phyloP scores from a whole-genome alignment of 192 early-diverging fungal genomes.

The Cladochytrium replicatum region DNA sequence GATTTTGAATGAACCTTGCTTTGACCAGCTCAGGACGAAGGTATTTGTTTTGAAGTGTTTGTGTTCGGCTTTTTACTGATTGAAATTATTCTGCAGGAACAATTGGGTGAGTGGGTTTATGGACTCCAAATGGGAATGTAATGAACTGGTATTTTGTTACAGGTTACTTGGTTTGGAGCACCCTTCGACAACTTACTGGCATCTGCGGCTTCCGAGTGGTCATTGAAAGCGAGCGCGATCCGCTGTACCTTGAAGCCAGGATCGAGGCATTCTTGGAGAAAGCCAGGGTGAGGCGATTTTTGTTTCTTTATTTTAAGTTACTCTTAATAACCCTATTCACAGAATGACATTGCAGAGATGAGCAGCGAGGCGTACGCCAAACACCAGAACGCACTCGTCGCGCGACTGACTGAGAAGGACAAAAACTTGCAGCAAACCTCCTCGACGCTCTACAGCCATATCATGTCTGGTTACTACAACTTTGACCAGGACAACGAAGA shows the following conservation, averaged over 20 bases:
- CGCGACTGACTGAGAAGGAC: constrained; percentile 55
- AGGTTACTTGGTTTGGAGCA: constrained; percentile 70
- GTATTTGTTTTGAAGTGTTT: no score
- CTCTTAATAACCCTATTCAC: constrained; percentile 1
- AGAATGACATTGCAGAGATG: constrained; percentile 42
- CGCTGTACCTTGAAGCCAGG: constrained; percentile 68
- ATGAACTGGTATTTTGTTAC: neutral
- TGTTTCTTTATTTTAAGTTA: neutral
- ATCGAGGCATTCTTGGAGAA: constrained; percentile 66
- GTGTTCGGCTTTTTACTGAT: neutral
- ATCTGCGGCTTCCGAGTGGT: constrained; percentile 69
- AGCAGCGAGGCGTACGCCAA: constrained; percentile 51
- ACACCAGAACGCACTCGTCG: constrained; percentile 55
- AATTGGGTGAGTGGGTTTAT: constrained; percentile 20
- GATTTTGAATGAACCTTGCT: constrained; percentile 80
- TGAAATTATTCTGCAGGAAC: constrained; percentile 12
- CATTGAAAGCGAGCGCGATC: constrained; percentile 78
- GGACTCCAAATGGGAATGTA: neutral
- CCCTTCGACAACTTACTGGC: constrained; percentile 63
- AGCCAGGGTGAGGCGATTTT: constrained; percentile 22
- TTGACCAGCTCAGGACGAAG: constrained; percentile 90
- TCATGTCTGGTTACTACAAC: constrained; percentile 62
- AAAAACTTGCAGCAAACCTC: constrained; percentile 71
- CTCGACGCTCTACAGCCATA: constrained; percentile 52
- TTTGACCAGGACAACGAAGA: constrained; percentile 65